Evolutionary conservation across 352 stramenopile species (phyloP).

Genomic region (Phytophthora megakarya): DNA sequence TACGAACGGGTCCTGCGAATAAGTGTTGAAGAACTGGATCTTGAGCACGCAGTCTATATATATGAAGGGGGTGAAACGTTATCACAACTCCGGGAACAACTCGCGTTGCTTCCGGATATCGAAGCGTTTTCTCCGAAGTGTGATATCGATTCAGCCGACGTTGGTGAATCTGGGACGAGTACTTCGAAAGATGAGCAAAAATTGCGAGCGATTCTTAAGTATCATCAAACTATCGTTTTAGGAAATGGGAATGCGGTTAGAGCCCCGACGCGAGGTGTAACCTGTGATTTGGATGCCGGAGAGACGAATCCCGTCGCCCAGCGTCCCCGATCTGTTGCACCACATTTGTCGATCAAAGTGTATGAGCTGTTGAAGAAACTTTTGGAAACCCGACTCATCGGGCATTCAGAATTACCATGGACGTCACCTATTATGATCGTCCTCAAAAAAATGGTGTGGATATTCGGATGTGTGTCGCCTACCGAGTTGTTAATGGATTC

Average conservation of each 20-base stretch:
- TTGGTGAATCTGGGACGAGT: too few species aligned
- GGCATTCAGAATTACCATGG: constrained; percentile 1
- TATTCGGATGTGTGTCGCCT: constrained; percentile 12
- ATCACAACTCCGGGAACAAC: too few species aligned
- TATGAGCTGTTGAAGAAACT: constrained; percentile 10
- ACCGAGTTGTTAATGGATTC: constrained; percentile 5
- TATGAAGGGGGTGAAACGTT: constrained; percentile 3
- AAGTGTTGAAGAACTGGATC: too few species aligned
- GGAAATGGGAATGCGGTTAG: constrained; percentile 8
- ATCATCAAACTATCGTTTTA: neutral
- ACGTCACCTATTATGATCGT: constrained; percentile 6
- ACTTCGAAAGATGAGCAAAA: neutral
- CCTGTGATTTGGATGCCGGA: constrained; percentile 11
- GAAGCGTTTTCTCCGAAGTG: constrained; percentile 3
- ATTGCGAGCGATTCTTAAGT: neutral
- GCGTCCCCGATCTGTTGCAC: too few species aligned
- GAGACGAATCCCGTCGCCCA: too few species aligned
- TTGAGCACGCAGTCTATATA: constrained; percentile 1
- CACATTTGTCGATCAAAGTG: constrained; percentile 4
- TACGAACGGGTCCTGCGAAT: too few species aligned
- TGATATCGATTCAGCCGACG: too few species aligned
- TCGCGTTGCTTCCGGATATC: too few species aligned
- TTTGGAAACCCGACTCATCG: neutral
- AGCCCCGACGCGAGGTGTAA: neutral
- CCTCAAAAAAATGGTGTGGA: constrained; percentile 13